These are phyloP conservation scores for Globisporangium heterothallicum DNA, from an alignment of 352 stramenopile genomes.

Conservation along the genomic window DNA sequence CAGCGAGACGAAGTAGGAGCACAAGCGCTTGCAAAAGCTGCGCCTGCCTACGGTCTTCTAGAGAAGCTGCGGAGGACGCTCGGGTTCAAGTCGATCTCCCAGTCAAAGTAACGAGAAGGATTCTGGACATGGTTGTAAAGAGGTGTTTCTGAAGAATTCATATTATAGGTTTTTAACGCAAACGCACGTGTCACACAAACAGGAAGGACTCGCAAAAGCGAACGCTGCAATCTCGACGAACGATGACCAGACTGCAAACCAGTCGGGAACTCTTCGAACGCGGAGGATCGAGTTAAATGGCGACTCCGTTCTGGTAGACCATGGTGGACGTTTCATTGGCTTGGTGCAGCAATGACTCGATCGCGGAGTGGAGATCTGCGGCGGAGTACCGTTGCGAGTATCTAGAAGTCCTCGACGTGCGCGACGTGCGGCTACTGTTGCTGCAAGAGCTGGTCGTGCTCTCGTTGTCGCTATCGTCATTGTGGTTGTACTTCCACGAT, in stretches of 20 bases:
- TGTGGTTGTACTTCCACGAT: slow-evolving; percentile 33
- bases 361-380: slow-evolving; percentile 59
- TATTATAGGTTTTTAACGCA: no score
- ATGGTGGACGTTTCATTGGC: slow-evolving; percentile 61
- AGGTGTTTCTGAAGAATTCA: no score
- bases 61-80: slow-evolving; percentile 4
- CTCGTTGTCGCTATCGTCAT: slow-evolving; percentile 42
- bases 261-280: no score
- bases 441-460: slow-evolving; percentile 44
- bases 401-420: slow-evolving; percentile 31
- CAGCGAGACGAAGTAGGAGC: slow-evolving; percentile 22
- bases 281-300: slow-evolving; percentile 31
- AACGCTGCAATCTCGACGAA: no score
- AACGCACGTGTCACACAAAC: no score
- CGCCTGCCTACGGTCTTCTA: not conserved
- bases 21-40: not conserved
- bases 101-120: no score
- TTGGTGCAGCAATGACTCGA: slow-evolving; percentile 67
- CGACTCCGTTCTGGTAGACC: slow-evolving; percentile 34
- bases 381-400: slow-evolving; percentile 47
- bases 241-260: no score
- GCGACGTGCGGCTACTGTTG: slow-evolving; percentile 17
- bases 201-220: no score
- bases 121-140: no score
- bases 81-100: no score